Evolutionary conservation across 331 rosid genomes (phyloP), one percentile per base, ranked within the genome.

Genomic region (Malus hybrid): DNA sequence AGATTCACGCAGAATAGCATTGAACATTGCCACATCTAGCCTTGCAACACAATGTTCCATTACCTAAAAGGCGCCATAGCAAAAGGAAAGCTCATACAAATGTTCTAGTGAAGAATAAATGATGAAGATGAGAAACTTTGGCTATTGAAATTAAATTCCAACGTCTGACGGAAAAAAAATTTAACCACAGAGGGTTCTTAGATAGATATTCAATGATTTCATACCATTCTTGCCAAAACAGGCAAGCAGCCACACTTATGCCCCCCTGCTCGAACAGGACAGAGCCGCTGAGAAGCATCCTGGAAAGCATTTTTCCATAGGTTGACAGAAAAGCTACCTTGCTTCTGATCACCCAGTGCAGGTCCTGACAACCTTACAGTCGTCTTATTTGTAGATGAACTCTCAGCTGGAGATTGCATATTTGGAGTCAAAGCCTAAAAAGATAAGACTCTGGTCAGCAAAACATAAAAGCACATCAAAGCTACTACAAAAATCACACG

Each of bases 161-260:
- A 33, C 6, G 36, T 30, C 29, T 15, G 9, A 70, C 16, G 16
- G 16, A 48, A 67, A 50, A 48, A 32, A 46, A 24, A 22, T 12
- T 26, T 20, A 76, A 62, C 69, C 2, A 10, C 22, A 16, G 63
- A 16, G 8, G 29, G 16, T 68, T 4, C 10, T 16, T 18, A 32
- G 12, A 42, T 63, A 56, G 22, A 14, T 19, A 20, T 12, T 22
- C 16, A 68, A 62, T 68, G 10, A 67, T 60, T 53, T 7, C 84
- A 48, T 75, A 94, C 99, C 96, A 86, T 86, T 89, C 91, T 90
- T 56, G 92, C 81, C 84, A 94, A 74, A 48, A 92, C 90, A 42
- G 97, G 96, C 85, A 94, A 86, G 83, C 99, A 94, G 77, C 99
- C 99, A 86, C 99, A 94, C 82, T 85, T 89, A 26, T 94, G 99